These are phyloP conservation scores for Ascochyta koolunga DNA, from an alignment of 2,329 filamentous ascomycete species.

Conservation along the genomic window DNA sequence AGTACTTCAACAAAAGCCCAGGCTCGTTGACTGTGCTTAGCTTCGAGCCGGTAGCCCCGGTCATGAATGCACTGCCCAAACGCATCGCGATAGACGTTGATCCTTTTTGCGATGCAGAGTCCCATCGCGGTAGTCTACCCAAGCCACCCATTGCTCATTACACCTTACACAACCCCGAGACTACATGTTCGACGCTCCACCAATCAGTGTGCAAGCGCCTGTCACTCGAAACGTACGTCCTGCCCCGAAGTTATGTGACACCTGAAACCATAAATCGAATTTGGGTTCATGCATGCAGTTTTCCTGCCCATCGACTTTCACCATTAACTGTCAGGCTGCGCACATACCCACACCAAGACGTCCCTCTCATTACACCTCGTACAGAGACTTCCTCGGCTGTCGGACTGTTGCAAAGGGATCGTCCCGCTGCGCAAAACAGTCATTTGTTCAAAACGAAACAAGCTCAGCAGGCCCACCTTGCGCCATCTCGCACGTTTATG, in stretches of 20 bases:
- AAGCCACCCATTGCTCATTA: background rate
- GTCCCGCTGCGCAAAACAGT: constrained; percentile 25
- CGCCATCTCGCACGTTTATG: constrained; percentile 6
- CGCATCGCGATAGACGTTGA: background rate
- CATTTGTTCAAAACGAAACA: constrained; percentile 26
- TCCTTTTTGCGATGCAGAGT: background rate
- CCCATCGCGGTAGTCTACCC: background rate
- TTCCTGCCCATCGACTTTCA: background rate
- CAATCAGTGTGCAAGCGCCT: background rate
- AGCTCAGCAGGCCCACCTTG: constrained; percentile 7
- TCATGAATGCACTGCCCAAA: background rate
- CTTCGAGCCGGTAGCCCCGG: background rate
- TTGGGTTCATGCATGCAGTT: constrained; percentile 2
- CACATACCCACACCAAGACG: constrained; percentile 20
- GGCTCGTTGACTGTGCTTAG: constrained; percentile 2
- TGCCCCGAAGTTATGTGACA: background rate
- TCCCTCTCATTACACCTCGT: constrained; percentile 27
- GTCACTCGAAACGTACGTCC: background rate
- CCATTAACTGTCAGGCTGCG: background rate
- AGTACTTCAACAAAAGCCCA: background rate
- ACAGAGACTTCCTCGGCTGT: constrained; percentile 8
- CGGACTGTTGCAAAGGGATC: constrained; percentile 19
- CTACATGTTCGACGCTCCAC: background rate
- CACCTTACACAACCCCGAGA: background rate
- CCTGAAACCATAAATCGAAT: constrained; percentile 9